These are phyloP conservation scores for Sphaerulina vaccinii DNA, from an alignment of 2,329 filamentous ascomycete species.

Conservation along the genomic window DNA sequence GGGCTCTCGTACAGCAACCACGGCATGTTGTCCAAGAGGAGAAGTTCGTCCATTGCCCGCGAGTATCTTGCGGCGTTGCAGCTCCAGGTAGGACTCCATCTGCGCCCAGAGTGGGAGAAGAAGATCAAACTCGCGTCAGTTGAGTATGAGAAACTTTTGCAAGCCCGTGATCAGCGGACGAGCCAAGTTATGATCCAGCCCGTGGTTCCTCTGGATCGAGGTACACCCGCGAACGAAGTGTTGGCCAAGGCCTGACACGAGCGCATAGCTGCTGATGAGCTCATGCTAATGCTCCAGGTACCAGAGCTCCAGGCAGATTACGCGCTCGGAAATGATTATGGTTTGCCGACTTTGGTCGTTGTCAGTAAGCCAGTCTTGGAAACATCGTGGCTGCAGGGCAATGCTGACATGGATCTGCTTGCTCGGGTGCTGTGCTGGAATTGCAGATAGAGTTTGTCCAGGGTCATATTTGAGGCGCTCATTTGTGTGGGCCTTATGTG, in stretches of 20 bases:
- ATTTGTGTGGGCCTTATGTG: background rate
- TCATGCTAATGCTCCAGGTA: background rate
- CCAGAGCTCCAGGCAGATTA: background rate
- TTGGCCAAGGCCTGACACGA: background rate
- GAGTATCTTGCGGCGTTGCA: constrained; percentile 18
- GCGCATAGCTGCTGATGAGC: background rate
- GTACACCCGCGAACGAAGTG: background rate
- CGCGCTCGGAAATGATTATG: background rate
- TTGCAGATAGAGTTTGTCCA: constrained; percentile 1
- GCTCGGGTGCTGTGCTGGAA: background rate
- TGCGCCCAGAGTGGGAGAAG: background rate
- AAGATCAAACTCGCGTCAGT: background rate
- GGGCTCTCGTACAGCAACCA: constrained; percentile 19
- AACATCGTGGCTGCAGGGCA: background rate
- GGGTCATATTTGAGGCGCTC: background rate
- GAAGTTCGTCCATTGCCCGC: constrained; percentile 7
- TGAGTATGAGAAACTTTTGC: background rate
- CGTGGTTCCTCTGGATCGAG: background rate
- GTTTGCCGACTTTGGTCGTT: constrained; percentile 2
- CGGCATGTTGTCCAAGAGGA: constrained; percentile 6
- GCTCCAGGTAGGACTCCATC: constrained; percentile 19
- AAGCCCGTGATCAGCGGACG: background rate
- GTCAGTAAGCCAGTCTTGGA: constrained; percentile 6
- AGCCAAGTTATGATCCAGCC: background rate
- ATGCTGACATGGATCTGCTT: constrained; percentile 6